These are phyloP conservation scores for Lagenidium giganteum DNA, from an alignment of 352 stramenopile genomes.

Conservation along the genomic window DNA sequence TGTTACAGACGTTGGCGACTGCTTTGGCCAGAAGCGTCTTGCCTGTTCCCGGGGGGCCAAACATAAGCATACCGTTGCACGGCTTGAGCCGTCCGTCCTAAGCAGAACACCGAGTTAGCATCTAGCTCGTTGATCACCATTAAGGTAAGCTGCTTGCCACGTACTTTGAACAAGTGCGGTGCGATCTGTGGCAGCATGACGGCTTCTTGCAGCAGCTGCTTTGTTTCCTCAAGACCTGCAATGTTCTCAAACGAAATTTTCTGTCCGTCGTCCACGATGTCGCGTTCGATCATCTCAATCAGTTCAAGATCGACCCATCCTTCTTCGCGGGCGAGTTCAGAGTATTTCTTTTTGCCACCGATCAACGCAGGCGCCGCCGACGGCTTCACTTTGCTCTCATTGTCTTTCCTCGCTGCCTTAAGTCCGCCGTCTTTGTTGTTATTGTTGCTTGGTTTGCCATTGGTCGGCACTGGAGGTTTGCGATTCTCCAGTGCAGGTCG, in stretches of 20 bases:
- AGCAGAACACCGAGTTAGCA: neutral
- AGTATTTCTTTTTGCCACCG: slow-evolving; percentile 70
- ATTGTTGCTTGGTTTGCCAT: slow-evolving; percentile 16
- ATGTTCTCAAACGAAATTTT: slow-evolving; percentile 83
- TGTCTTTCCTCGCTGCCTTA: slow-evolving; percentile 36
- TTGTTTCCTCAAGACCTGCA: slow-evolving; percentile 74
- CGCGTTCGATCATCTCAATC: slow-evolving; percentile 83
- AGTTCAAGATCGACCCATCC: slow-evolving; percentile 75
- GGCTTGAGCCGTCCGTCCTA: slow-evolving; percentile 76
- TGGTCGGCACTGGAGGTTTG: slow-evolving; percentile 17
- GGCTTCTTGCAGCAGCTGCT: slow-evolving; percentile 80
- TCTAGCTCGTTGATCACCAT: neutral
- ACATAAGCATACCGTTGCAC: slow-evolving; percentile 84
- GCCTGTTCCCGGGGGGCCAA: slow-evolving; percentile 83
- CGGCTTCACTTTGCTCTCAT: slow-evolving; percentile 22
- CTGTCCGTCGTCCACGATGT: slow-evolving; percentile 75
- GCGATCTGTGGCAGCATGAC: slow-evolving; percentile 86
- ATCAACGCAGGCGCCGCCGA: slow-evolving; percentile 15
- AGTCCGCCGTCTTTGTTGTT: slow-evolving; percentile 28
- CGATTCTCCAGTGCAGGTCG: slow-evolving; percentile 22
- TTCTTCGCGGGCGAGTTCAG: slow-evolving; percentile 71
- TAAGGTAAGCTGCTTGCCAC: neutral
- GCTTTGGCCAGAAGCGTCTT: slow-evolving; percentile 87
- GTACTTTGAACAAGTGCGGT: slow-evolving; percentile 77
- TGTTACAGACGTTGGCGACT: slow-evolving; percentile 94